phyloP scores from a whole-genome alignment of 192 early-diverging fungal genomes.

The Geranomyces variabilis region DNA sequence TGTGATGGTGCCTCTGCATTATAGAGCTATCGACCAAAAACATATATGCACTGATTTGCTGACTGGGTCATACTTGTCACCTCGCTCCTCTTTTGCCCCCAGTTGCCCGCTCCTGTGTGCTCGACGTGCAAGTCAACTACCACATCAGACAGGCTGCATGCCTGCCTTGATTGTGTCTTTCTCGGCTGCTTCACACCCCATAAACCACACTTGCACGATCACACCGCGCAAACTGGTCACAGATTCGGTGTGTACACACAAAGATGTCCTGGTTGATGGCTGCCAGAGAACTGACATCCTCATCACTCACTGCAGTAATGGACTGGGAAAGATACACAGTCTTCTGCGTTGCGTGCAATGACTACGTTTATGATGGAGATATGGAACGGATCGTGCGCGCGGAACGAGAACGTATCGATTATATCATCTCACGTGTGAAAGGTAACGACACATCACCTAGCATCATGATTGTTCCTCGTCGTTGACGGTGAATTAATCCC shows the following conservation, averaged over 20 bases:
- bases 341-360: slow-evolving; percentile 77
- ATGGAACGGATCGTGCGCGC: slow-evolving; percentile 55
- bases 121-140: slow-evolving; percentile 28
- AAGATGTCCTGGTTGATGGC: no score
- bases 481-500: no score
- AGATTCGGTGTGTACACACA: slow-evolving; percentile 53
- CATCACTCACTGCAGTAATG: slow-evolving; percentile 63
- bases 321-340: slow-evolving; percentile 71
- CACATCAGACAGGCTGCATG: slow-evolving; percentile 67
- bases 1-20: no score
- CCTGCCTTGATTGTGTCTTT: slow-evolving; percentile 80
- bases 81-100: not conserved
- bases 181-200: slow-evolving; percentile 67
- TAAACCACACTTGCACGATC: slow-evolving; percentile 55
- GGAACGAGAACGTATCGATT: slow-evolving; percentile 47
- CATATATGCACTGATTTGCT: no score
- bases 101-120: slow-evolving; percentile 40
- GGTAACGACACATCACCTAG: slow-evolving; percentile 18
- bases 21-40: no score
- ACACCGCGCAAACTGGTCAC: slow-evolving; percentile 55
- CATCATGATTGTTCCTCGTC: no score
- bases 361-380: slow-evolving; percentile 83
- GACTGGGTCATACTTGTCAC: no score
- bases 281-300: no score
- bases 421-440: slow-evolving; percentile 52